A percentile compares a stretch with the other conserved stretches of the same genome.
Conservation (phyloP, 2,329 filamentous ascomycete species). For the Phyllosticta citriasiana region DNA sequence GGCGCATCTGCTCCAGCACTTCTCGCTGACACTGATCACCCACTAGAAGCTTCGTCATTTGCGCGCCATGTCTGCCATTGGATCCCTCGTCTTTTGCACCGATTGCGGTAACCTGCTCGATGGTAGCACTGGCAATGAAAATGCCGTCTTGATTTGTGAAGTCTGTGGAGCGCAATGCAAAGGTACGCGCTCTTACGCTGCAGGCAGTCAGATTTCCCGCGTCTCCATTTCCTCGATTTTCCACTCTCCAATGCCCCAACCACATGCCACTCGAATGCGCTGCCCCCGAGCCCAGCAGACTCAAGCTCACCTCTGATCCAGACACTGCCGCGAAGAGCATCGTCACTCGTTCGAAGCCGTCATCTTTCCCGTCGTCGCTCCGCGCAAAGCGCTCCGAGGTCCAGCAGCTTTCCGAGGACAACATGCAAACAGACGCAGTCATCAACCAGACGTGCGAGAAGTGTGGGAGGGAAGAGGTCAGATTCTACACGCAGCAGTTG, state of each 20-base stretch:
- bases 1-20: neutral
- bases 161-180: slow-evolving; percentile 77
- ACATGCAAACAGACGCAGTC: slow-evolving; percentile 62
- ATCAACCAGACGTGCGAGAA: slow-evolving; percentile 64
- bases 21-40: neutral
- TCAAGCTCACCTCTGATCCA: slow-evolving; percentile 22
- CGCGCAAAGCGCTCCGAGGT: slow-evolving; percentile 79
- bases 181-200: slow-evolving; percentile 43
- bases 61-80: slow-evolving; percentile 70
- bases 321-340: slow-evolving; percentile 69
- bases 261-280: neutral
- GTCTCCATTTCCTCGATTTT: neutral
- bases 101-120: slow-evolving; percentile 88
- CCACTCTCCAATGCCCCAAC: neutral
- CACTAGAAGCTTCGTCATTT: neutral
- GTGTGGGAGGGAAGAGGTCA: slow-evolving; percentile 74
- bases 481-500: slow-evolving; percentile 74
- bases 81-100: slow-evolving; percentile 83
- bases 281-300: neutral
- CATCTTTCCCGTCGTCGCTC: slow-evolving; percentile 82
- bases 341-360: slow-evolving; percentile 74
- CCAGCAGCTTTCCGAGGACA: slow-evolving; percentile 68
- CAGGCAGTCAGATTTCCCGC: neutral
- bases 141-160: slow-evolving; percentile 70
- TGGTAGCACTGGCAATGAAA: slow-evolving; percentile 63